phyloP scores from a whole-genome alignment of 2,329 filamentous ascomycete genomes.

The Colletotrichum cuscutae region DNA sequence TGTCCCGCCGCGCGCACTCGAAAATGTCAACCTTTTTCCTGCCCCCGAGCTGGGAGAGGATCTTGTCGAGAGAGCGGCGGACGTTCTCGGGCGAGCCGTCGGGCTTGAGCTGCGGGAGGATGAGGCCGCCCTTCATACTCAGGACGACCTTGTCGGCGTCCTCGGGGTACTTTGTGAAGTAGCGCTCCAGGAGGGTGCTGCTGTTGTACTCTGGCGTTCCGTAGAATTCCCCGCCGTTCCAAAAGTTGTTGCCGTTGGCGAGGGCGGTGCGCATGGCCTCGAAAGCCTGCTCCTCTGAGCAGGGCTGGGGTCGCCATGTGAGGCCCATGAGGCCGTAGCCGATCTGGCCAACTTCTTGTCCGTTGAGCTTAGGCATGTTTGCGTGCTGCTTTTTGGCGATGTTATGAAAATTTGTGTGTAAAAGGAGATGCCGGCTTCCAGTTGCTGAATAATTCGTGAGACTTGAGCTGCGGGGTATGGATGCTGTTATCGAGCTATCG shows the following conservation, averaged over 20 bases:
- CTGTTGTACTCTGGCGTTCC: slow-evolving; percentile 66
- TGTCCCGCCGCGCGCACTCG: slow-evolving; percentile 67
- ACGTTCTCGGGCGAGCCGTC: slow-evolving; percentile 65
- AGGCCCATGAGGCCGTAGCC: slow-evolving; percentile 67
- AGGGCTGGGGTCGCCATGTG: slow-evolving; percentile 52
- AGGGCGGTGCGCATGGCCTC: slow-evolving; percentile 66
- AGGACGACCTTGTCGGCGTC: slow-evolving; percentile 71
- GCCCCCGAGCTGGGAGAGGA: slow-evolving; percentile 61
- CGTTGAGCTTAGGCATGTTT: slow-evolving; percentile 48
- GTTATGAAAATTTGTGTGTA: background rate
- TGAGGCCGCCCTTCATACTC: slow-evolving; percentile 68
- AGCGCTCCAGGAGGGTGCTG: slow-evolving; percentile 68
- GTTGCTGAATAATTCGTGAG: background rate
- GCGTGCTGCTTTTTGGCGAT: background rate
- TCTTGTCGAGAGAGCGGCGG: slow-evolving; percentile 67
- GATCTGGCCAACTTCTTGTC: slow-evolving; percentile 58
- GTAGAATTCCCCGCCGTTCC: slow-evolving; percentile 76
- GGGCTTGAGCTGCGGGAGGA: slow-evolving; percentile 47
- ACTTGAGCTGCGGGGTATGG: background rate
- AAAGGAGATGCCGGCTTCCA: too few species aligned
- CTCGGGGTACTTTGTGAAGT: slow-evolving; percentile 72
- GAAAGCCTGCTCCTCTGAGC: slow-evolving; percentile 59
- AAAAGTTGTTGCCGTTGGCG: slow-evolving; percentile 56
- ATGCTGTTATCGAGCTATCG: background rate
- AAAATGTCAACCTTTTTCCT: slow-evolving; percentile 71